These are phyloP conservation scores for Zygosaccharomyces siamensis DNA, from an alignment of 805 yeast genomes.

Conservation along the genomic window DNA sequence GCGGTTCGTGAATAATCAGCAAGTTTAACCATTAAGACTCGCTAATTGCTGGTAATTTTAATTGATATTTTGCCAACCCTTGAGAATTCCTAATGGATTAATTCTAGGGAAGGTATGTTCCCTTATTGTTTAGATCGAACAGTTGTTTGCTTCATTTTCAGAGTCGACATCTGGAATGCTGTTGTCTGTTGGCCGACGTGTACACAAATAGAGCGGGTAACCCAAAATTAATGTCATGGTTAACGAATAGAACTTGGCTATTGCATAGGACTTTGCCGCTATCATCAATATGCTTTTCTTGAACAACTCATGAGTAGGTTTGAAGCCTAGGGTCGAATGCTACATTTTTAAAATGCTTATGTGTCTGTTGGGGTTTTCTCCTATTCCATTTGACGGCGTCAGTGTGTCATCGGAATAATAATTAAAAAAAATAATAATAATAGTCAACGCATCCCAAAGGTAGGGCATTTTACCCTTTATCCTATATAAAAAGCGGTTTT, in stretches of 20 bases:
- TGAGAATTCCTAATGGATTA: background rate
- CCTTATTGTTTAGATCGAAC: conserved; percentile 3
- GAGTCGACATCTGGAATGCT: conserved; percentile 3
- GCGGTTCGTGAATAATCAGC: conserved; percentile 81
- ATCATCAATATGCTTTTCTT: too few species aligned
- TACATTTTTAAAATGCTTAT: too few species aligned
- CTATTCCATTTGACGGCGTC: background rate
- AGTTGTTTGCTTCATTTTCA: conserved; percentile 2
- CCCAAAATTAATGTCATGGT: background rate
- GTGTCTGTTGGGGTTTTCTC: background rate
- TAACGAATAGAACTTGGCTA: background rate
- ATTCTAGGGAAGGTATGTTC: background rate
- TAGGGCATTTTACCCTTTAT: too few species aligned
- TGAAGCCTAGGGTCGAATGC: too few species aligned
- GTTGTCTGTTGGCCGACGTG: conserved; percentile 7
- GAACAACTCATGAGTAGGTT: too few species aligned
- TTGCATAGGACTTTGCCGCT: too few species aligned
- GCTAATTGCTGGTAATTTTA: conserved; percentile 1
- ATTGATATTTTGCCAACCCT: background rate
- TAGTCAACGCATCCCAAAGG: too few species aligned
- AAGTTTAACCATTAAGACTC: conserved; percentile 62
- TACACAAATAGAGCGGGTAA: conserved; percentile 4
- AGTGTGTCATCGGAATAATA: background rate
- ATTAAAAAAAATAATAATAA: background rate
- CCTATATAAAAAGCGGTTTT: too few species aligned